A percentile compares a stretch with the other conserved stretches of the same genome.
Conservation (phyloP, 441 rosid species). For the Biscutella laevigata region DNA sequence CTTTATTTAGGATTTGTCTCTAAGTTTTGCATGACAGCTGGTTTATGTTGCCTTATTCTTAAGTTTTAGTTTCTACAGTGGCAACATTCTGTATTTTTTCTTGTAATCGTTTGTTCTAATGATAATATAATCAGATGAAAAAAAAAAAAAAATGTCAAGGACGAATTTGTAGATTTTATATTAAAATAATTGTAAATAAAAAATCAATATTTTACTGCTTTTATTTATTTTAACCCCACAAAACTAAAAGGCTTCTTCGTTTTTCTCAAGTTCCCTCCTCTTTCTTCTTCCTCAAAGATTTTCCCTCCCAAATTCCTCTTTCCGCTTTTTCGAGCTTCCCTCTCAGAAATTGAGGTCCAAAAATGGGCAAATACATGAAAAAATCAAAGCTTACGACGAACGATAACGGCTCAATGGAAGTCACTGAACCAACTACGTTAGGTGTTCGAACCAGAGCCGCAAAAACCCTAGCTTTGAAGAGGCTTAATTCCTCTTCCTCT, state of each 20-base stretch:
- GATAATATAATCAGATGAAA: no score
- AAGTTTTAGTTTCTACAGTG: no score
- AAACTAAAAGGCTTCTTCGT: not conserved
- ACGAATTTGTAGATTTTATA: no score
- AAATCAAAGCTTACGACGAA: constrained; percentile 32
- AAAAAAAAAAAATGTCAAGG: no score
- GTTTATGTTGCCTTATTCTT: no score
- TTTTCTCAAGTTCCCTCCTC: constrained; percentile 4
- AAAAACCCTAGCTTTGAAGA: constrained; percentile 49
- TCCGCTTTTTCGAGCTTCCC: constrained; percentile 8
- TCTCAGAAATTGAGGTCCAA: no score
- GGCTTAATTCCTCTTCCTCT: constrained; percentile 30
- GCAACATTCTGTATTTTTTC: no score
- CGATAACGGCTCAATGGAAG: constrained; percentile 31
- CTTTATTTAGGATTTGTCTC: no score
- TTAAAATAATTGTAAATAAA: no score
- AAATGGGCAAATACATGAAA: constrained; percentile 56
- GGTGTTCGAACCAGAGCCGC: constrained; percentile 58
- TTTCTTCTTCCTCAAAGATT: constrained; percentile 12
- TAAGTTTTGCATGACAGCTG: no score
- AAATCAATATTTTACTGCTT: constrained; percentile 4
- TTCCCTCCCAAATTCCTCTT: constrained; percentile 24
- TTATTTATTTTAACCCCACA: constrained; percentile 9
- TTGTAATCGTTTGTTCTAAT: no score
- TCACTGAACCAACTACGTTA: constrained; percentile 27